A percentile compares a stretch with the other conserved stretches of the same genome.
Conservation (phyloP, 1,284 basidiomycete genomes). For the Phlebopus sp. region DNA sequence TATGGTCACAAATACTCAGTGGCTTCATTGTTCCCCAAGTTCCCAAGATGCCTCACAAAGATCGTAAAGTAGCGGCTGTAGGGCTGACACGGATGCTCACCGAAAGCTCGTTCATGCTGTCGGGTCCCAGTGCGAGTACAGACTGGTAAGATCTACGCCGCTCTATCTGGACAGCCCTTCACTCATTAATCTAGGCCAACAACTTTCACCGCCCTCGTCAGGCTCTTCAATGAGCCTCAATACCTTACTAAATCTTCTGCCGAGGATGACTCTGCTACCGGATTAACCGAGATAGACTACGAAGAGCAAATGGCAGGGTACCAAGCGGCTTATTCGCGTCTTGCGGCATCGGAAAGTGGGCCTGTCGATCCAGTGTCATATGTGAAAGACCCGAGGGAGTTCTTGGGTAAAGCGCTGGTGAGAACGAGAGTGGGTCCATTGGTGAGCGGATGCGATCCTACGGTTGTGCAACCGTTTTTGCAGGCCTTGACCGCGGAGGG, state of each 20-base stretch:
- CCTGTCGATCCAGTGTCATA: slow-evolving; percentile 60
- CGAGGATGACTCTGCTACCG: slow-evolving; percentile 50
- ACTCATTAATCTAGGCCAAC: slow-evolving; percentile 50
- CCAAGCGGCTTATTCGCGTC: slow-evolving; percentile 88
- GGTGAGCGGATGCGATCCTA: slow-evolving; percentile 33
- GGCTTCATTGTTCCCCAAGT: slow-evolving; percentile 84
- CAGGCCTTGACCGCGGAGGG: slow-evolving; percentile 41
- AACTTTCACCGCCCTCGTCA: slow-evolving; percentile 71
- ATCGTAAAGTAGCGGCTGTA: slow-evolving; percentile 83
- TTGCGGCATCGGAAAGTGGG: slow-evolving; percentile 73
- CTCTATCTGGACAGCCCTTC: background rate
- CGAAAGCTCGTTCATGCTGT: slow-evolving; percentile 66
- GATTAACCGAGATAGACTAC: slow-evolving; percentile 77
- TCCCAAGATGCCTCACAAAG: slow-evolving; percentile 75
- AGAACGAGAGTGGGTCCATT: slow-evolving; percentile 38
- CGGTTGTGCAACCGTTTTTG: slow-evolving; percentile 42
- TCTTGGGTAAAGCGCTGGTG: slow-evolving; percentile 46
- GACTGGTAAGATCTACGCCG: slow-evolving; percentile 57
- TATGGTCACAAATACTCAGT: slow-evolving; percentile 82
- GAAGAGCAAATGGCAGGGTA: slow-evolving; percentile 90
- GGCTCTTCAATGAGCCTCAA: slow-evolving; percentile 74
- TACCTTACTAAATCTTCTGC: slow-evolving; percentile 52
- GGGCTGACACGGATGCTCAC: slow-evolving; percentile 82
- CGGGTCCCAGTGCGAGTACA: slow-evolving; percentile 52
- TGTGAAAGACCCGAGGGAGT: slow-evolving; percentile 54